phyloP scores from a whole-genome alignment of 768 basidiomycete species.

The Guyanaporus albipodus region DNA sequence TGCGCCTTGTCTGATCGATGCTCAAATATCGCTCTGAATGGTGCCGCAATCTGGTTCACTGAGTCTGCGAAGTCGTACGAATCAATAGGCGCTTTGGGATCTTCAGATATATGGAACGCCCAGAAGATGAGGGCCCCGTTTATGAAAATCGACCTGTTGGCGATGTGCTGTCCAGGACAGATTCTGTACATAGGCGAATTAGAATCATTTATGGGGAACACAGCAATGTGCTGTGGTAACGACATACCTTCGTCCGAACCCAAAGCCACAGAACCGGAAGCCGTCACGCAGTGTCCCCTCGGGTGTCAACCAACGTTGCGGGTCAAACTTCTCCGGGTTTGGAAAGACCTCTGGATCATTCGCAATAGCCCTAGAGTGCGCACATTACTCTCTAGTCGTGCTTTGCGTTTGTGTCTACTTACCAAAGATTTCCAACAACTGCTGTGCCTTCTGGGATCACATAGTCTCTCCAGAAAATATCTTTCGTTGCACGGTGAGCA shows the following conservation, averaged over 20 bases:
- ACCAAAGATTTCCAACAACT: slow-evolving; percentile 4
- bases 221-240: too few relatives aligned
- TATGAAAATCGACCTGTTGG: slow-evolving; percentile 4
- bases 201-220: too few relatives aligned
- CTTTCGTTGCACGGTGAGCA: slow-evolving; percentile 4
- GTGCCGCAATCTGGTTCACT: neutral
- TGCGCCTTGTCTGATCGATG: neutral
- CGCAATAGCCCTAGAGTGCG: slow-evolving; percentile 3
- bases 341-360: slow-evolving; percentile 5
- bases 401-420: neutral
- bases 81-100: neutral
- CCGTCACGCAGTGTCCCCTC: slow-evolving; percentile 1
- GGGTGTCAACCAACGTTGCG: slow-evolving; percentile 1
- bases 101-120: slow-evolving; percentile 5
- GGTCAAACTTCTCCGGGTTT: slow-evolving; percentile 4
- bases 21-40: neutral
- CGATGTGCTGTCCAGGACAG: slow-evolving; percentile 2
- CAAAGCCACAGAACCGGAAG: slow-evolving; percentile 5
- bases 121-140: neutral
- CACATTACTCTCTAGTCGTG: neutral
- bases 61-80: neutral
- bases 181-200: too few relatives aligned
- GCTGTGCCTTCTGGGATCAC: slow-evolving; percentile 7
- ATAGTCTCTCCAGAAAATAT: slow-evolving; percentile 4
- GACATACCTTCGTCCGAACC: slow-evolving; percentile 6